Evolutionary conservation across 306 rosid species (phyloP), one percentile per base, ranked within the genome.

Genomic region (Carpinus fangiana): DNA sequence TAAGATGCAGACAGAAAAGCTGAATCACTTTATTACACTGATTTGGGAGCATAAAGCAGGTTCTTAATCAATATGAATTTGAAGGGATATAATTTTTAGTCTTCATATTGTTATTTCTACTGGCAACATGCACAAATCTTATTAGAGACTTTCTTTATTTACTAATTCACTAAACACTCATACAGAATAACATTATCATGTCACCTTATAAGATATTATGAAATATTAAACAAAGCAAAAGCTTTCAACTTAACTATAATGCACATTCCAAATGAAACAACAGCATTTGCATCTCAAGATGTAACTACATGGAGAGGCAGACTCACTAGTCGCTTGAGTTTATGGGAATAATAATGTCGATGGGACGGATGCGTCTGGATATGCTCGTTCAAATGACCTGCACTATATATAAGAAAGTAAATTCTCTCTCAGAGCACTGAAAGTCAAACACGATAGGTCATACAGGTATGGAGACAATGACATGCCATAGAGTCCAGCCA

Each of bases 301-400:
- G 72, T 60, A 69, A 18, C 5, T 12, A 17, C 79, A 53, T 26
- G 70, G 65, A 26, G 50, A 69, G 20, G 78, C 66, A 80, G 26
- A 88, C 97, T 80, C 75, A 90, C 98, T 82, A 91, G 89, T 70
- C 95, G 93, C 79, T 85, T 86, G 80, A 93, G 89, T 78, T 91
- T 93, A 84, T 93, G 98, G 31, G 98, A 93, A 84, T 90, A 93
- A 85, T 80, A 87, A 72, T 79, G 89, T 78, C 74, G 86, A 87
- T 93, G 98, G 20, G 93, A 88, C 54, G 89, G 82, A 76, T 90
- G 84, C 45, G 79, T 50, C 57, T 62, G 84, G 84, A 93, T 86
- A 84, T 93, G 98, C 90, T 88, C 92, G 59, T 80, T 76, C 91
- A 93, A 81, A 85, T 93, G 98, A 51, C 98, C 97, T 82, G 91